These are phyloP conservation scores for Arachis stenosperma DNA, from an alignment of 306 rosid genomes.

Conservation along the genomic window DNA sequence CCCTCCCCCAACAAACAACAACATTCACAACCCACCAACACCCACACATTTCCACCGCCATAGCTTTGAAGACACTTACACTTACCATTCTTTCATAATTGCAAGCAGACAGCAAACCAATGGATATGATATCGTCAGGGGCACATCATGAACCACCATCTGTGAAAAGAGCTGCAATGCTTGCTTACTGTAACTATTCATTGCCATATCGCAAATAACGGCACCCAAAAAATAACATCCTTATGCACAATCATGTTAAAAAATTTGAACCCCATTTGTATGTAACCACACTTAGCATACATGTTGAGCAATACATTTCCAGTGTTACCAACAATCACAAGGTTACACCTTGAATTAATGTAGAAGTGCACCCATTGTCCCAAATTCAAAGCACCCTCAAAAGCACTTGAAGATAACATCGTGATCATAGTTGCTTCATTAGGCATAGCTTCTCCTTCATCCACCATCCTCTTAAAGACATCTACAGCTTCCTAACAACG, in stretches of 20 bases:
- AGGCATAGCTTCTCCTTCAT: constrained; percentile 51
- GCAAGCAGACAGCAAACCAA: constrained; percentile 71
- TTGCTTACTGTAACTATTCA: too few species aligned
- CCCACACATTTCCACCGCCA: constrained; percentile 36
- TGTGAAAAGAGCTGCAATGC: constrained; percentile 43
- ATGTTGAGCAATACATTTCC: constrained; percentile 80
- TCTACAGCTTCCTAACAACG: constrained; percentile 57
- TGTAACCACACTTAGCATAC: constrained; percentile 71
- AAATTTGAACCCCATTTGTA: constrained; percentile 51
- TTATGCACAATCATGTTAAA: constrained; percentile 40
- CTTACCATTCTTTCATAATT: constrained; percentile 58
- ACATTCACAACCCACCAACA: too few species aligned
- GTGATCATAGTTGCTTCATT: constrained; percentile 70
- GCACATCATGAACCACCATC: constrained; percentile 71
- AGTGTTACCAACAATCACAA: constrained; percentile 48
- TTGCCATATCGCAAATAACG: too few species aligned
- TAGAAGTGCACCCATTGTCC: constrained; percentile 80
- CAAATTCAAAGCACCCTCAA: constrained; percentile 60
- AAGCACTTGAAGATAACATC: constrained; percentile 67
- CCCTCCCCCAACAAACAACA: too few species aligned
- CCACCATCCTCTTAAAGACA: constrained; percentile 62
- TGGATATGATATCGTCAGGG: constrained; percentile 69
- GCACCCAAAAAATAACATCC: too few species aligned
- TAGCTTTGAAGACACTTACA: constrained; percentile 55
- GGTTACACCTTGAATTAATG: constrained; percentile 44